Conservation (phyloP, 345 rosid species). For the Raphanus raphanistrum region DNA sequence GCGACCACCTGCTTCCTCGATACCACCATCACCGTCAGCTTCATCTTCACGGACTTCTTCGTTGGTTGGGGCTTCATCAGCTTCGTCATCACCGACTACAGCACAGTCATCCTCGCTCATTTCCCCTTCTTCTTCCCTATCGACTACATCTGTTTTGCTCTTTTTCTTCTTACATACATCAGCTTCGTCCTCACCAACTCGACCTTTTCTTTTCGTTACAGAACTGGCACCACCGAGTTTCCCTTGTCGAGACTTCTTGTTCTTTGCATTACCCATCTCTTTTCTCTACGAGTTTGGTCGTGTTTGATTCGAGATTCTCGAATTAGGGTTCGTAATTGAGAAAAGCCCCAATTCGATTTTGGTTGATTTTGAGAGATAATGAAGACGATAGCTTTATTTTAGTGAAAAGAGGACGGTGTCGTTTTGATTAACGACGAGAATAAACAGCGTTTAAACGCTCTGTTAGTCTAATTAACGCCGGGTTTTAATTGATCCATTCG, state of each 20-base stretch:
- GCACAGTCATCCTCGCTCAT: neutral
- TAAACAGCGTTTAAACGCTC: too few species aligned
- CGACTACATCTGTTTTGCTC: neutral
- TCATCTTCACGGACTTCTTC: neutral
- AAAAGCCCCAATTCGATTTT: too few species aligned
- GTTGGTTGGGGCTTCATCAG: neutral
- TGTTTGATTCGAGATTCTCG: neutral
- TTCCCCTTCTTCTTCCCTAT: neutral
- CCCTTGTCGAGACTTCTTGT: neutral
- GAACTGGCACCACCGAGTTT: neutral
- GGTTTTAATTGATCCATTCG: too few species aligned
- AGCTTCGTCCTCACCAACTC: neutral
- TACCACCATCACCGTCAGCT: neutral
- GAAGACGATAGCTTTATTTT: too few species aligned
- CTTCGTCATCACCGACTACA: neutral
- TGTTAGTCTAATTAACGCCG: too few species aligned
- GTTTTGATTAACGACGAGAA: too few species aligned
- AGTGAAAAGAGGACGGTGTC: too few species aligned
- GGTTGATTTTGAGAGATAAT: too few species aligned
- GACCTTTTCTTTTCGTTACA: neutral
- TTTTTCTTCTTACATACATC: too few species aligned
- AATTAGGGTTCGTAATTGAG: too few species aligned
- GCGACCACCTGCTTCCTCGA: neutral
- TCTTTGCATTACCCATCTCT: too few species aligned
- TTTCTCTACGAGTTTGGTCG: neutral